Evolutionary conservation across 345 rosid genomes (phyloP).

Genomic region (Rhodamnia rubescens): DNA sequence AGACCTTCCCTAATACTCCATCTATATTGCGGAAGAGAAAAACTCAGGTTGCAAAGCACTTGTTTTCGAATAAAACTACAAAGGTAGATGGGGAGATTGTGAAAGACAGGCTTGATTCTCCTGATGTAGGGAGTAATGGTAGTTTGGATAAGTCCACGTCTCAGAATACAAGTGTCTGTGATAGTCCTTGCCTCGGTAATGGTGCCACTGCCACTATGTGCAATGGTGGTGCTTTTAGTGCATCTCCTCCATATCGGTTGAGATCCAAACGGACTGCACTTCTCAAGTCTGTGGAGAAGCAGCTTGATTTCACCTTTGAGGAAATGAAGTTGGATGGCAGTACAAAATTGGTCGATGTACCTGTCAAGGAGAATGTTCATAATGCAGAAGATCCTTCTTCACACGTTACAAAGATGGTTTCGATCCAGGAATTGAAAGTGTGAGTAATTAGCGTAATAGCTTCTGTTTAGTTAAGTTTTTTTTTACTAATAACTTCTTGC

Average conservation of each 20-base stretch:
- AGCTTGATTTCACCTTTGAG: conserved; percentile 65
- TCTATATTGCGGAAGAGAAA: conserved; percentile 82
- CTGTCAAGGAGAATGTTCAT: conserved; percentile 18
- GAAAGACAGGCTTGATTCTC: conserved; percentile 8
- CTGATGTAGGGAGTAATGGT: conserved; percentile 20
- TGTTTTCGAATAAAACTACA: conserved; percentile 9
- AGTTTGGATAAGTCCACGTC: conserved; percentile 14
- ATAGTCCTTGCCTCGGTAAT: conserved; percentile 28
- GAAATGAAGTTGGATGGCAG: conserved; percentile 24
- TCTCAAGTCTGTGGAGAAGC: conserved; percentile 78
- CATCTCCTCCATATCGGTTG: conserved; percentile 87
- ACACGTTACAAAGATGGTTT: conserved; percentile 14
- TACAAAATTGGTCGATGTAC: conserved; percentile 22
- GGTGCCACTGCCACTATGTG: conserved; percentile 14
- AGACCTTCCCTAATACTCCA: conserved; percentile 79
- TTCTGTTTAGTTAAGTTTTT: background rate
- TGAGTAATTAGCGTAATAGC: background rate
- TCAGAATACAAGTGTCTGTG: conserved; percentile 18
- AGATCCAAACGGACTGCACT: conserved; percentile 68
- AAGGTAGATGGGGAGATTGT: conserved; percentile 17
- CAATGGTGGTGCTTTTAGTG: conserved; percentile 44
- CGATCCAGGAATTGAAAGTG: conserved; percentile 18
- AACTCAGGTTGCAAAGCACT: conserved; percentile 12
- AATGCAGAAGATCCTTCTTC: conserved; percentile 23
- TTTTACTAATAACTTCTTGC: background rate